Base-by-base conservation (phyloP, 2,329 filamentous ascomycete genomes). In the Pseudovirgaria hyperparasitica region DNA sequence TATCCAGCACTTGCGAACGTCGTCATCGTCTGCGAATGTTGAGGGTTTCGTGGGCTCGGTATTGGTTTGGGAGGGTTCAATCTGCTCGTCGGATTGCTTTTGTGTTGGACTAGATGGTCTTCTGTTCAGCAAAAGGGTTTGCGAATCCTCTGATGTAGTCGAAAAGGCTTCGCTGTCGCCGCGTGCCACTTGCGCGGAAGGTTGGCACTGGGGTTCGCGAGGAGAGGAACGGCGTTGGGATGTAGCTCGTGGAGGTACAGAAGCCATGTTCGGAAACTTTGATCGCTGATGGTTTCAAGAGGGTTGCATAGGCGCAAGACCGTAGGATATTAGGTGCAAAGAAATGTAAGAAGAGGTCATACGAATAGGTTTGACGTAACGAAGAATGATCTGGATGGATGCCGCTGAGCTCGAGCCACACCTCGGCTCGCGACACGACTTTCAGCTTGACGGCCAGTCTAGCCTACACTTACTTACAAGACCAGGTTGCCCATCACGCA, bases 1-100 rank as follows among this genome's bases (percentile, higher is more conserved):
- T 36, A 79, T 77, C 74, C 74, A 79, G 46, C 74, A 79, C 48
- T 66, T 73, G 32, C 62, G 61, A 9, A 55, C 41, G 13, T 59
- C 52, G 8, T 53, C 46, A 19, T 58, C 42, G 20, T 41, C 45
- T 27, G 27, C 23, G 23, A 24, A 25, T 25, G 18, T 16, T 17
- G 38, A 30, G 24, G 43, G 37, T 24, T 31, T 26, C 15, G 37
- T 27, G 19, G 32, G 30, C 28, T 28, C 23, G 18, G 28, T 29
- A 7, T 35, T 43, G 35, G 9, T 34, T 27, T 41, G 37, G 12
- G 34, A 34, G 23, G 39, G 17, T 8, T 33, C 25, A 17, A 29
- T 30, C 9, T 36, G 27, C 18, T 39, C 32, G 14, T 36, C 16
- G 10, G 37, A 26, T 26, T 37, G 33, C 13, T 34, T n/a, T n/a